Conservation (phyloP, 2,329 filamentous ascomycete genomes). For the Rhynchosporium graminicola region DNA sequence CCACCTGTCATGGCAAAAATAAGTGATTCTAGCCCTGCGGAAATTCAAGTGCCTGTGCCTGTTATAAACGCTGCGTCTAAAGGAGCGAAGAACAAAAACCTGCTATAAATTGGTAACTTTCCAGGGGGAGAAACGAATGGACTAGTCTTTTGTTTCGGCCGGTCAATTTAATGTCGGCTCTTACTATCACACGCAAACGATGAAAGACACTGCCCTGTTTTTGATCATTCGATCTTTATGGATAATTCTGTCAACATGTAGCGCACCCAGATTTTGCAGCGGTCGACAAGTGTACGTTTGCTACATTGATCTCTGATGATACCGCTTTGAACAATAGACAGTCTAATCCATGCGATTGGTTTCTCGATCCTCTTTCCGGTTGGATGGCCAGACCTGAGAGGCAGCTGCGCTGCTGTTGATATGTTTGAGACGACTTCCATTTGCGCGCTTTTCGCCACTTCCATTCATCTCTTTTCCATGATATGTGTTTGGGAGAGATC, state of each 20-base stretch:
- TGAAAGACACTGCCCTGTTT: too few species aligned
- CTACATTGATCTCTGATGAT: constrained; percentile 1
- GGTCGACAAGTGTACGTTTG: not conserved
- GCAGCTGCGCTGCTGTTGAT: not conserved
- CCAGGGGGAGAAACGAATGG: too few species aligned
- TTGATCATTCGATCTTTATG: not conserved
- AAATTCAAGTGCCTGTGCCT: too few species aligned
- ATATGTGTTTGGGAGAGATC: not conserved
- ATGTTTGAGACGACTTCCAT: not conserved
- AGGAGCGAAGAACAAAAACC: too few species aligned
- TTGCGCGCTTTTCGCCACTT: not conserved
- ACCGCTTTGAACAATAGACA: not conserved
- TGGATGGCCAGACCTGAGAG: not conserved
- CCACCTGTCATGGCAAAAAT: too few species aligned
- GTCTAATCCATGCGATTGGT: not conserved
- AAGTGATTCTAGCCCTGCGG: too few species aligned
- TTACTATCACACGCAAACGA: too few species aligned
- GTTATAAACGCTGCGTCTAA: too few species aligned
- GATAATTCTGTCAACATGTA: not conserved
- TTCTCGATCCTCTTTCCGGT: not conserved
- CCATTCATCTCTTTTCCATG: not conserved
- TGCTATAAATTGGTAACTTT: too few species aligned
- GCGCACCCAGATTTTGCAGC: not conserved
- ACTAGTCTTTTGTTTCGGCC: too few species aligned
- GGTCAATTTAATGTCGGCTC: too few species aligned